Conservation (phyloP, 2,329 filamentous ascomycete species). For the Rutstroemia sp. region DNA sequence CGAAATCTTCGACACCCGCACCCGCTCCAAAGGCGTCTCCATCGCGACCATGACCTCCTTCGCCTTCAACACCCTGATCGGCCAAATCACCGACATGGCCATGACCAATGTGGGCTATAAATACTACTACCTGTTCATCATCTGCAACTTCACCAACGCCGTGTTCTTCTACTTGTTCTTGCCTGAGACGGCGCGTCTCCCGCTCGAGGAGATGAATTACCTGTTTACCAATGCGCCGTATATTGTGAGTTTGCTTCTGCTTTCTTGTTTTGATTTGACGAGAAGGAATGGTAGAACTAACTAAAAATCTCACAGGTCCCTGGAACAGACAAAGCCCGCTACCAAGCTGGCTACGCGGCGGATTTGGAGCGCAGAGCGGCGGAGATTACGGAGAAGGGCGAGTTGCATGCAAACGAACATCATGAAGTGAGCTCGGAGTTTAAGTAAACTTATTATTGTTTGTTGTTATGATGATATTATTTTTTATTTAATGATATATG, state of each 20-base stretch:
- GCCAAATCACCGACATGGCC: constrained; percentile 55
- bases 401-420: background rate
- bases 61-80: constrained; percentile 72
- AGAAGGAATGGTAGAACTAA: no score
- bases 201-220: constrained; percentile 45
- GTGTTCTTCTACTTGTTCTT: constrained; percentile 61
- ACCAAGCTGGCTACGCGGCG: constrained; percentile 35
- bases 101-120: constrained; percentile 39
- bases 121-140: constrained; percentile 50
- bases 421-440: background rate
- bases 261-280: no score
- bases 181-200: constrained; percentile 56
- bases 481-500: background rate
- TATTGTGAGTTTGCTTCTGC: constrained; percentile 33
- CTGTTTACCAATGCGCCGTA: constrained; percentile 43
- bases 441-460: background rate
- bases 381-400: constrained; percentile 47
- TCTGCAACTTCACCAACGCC: constrained; percentile 63
- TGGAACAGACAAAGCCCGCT: constrained; percentile 45
- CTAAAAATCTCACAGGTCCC: constrained; percentile 32
- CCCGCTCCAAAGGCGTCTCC: constrained; percentile 65
- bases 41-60: constrained; percentile 67
- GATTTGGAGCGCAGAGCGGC: constrained; percentile 53
- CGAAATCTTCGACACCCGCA: constrained; percentile 72
- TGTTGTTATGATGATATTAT: background rate